These are phyloP conservation scores for Paramyrothecium roridum DNA, from an alignment of 2,329 filamentous ascomycete species.

Conservation along the genomic window DNA sequence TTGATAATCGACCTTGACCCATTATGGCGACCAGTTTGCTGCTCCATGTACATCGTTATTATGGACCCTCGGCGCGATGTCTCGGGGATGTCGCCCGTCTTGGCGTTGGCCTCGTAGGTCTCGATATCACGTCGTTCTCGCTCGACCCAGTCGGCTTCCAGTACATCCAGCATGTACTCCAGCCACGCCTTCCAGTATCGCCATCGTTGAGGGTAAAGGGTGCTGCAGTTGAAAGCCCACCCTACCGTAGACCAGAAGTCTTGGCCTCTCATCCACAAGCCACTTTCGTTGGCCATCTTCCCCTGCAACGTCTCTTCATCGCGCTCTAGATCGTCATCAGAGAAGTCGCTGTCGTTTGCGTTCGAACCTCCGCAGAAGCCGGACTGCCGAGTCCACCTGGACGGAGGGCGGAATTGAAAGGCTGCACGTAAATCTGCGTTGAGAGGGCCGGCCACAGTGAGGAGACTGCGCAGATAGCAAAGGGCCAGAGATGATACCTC, in stretches of 20 bases:
- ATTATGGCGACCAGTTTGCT: slow-evolving; percentile 40
- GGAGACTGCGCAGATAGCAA: slow-evolving; percentile 65
- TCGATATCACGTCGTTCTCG: slow-evolving; percentile 47
- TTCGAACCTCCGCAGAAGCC: slow-evolving; percentile 25
- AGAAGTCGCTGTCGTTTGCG: slow-evolving; percentile 39
- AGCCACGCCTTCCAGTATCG: slow-evolving; percentile 78
- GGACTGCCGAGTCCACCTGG: slow-evolving; percentile 24
- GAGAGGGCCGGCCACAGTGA: slow-evolving; percentile 64
- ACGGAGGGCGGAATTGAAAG: slow-evolving; percentile 58
- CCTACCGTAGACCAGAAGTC: slow-evolving; percentile 89
- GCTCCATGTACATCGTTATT: slow-evolving; percentile 56
- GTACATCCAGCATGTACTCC: slow-evolving; percentile 71
- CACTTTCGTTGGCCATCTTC: slow-evolving; percentile 59
- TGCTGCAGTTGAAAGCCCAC: slow-evolving; percentile 91
- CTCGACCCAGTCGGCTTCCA: slow-evolving; percentile 68
- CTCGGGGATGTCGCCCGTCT: slow-evolving; percentile 16
- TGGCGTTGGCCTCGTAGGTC: slow-evolving; percentile 15
- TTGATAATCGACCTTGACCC: slow-evolving; percentile 55
- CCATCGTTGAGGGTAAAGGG: slow-evolving; percentile 72
- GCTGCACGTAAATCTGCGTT: slow-evolving; percentile 68
- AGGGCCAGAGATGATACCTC: slow-evolving; percentile 66
- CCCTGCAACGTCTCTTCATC: slow-evolving; percentile 53
- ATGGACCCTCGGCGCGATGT: slow-evolving; percentile 50
- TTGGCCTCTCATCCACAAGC: slow-evolving; percentile 71
- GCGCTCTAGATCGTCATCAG: slow-evolving; percentile 37